phyloP scores from a whole-genome alignment of 2,329 filamentous ascomycete species.

The Fusarium miscanthi region DNA sequence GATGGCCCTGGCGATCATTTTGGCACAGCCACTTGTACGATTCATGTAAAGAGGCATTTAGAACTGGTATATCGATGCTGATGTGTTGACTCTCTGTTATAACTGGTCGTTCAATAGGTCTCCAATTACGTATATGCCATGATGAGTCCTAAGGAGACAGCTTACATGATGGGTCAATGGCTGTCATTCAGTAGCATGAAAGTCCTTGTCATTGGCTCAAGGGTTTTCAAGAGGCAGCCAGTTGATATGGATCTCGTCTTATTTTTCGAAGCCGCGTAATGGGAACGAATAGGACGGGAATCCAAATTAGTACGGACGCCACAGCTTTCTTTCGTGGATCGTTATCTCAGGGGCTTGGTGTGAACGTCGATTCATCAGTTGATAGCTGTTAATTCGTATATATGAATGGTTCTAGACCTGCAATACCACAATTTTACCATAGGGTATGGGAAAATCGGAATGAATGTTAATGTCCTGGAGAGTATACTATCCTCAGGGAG shows the following conservation, averaged over 20 bases:
- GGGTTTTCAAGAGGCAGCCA: conserved; percentile 31
- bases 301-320: conserved; percentile 6
- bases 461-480: background rate
- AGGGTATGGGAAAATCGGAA: background rate
- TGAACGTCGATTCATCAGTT: background rate
- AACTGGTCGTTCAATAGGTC: background rate
- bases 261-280: conserved; percentile 19
- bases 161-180: background rate
- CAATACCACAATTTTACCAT: background rate
- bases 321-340: conserved; percentile 3
- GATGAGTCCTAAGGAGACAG: background rate
- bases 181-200: background rate
- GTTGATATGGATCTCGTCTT: background rate
- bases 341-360: background rate
- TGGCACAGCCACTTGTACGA: background rate
- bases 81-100: background rate
- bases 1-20: background rate
- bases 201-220: background rate
- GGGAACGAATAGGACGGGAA: conserved; percentile 2
- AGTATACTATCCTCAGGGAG: too few relatives aligned
- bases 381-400: background rate
- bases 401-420: background rate
- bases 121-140: background rate
- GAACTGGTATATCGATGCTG: background rate
- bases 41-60: conserved; percentile 2